A percentile compares a stretch with the other conserved stretches of the same genome.
Conservation (phyloP, 768 basidiomycete genomes). For the Kondoa subrosea region DNA sequence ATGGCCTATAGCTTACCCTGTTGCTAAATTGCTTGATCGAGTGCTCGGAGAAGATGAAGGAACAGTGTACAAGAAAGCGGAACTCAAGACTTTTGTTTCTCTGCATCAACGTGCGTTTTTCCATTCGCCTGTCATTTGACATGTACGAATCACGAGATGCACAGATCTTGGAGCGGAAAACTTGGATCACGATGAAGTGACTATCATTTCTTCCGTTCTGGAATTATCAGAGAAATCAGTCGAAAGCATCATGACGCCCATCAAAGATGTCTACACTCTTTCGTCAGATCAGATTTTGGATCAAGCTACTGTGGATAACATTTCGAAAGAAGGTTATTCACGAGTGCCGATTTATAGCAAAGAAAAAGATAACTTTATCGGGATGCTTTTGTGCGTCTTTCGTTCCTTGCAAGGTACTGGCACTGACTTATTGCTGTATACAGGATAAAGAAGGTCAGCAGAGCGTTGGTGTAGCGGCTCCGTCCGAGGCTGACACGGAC, state of each 20-base stretch:
- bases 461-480: background rate
- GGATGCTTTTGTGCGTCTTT: constrained; percentile 40
- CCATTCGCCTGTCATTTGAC: background rate
- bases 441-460: constrained; percentile 3
- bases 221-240: constrained; percentile 35
- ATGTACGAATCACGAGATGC: background rate
- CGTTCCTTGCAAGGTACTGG: background rate
- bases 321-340: constrained; percentile 54
- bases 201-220: constrained; percentile 25
- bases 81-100: constrained; percentile 37
- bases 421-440: background rate
- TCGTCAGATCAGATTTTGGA: constrained; percentile 62
- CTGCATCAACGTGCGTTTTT: constrained; percentile 31
- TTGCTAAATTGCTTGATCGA: constrained; percentile 56
- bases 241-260: constrained; percentile 60
- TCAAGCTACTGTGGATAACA: constrained; percentile 61
- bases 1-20: constrained; percentile 54
- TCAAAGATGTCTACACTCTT: constrained; percentile 72
- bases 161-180: constrained; percentile 5
- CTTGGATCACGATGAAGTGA: constrained; percentile 35
- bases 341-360: constrained; percentile 75
- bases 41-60: constrained; percentile 58
- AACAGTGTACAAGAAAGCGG: constrained; percentile 31
- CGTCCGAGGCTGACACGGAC: background rate
- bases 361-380: constrained; percentile 53